Evolutionary conservation across 306 rosid genomes (phyloP).

Genomic region (Rosa lucieae): DNA sequence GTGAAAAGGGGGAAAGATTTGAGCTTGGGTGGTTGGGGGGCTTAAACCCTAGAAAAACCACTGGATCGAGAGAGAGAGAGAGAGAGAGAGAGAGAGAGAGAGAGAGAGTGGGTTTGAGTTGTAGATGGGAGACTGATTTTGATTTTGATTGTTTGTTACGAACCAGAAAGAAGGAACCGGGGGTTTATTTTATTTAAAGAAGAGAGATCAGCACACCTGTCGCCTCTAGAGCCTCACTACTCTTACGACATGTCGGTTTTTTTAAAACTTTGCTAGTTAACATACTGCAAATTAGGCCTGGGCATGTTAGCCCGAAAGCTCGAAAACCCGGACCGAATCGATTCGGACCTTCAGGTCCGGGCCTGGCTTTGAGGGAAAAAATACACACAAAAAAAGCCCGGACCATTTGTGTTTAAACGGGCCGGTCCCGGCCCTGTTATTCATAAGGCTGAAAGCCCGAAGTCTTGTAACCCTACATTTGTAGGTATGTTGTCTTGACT

Average conservation of each 20-base stretch:
- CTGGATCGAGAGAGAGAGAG: slow-evolving; percentile 10
- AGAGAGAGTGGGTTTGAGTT: not conserved
- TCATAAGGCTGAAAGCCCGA: no score
- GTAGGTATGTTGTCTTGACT: no score
- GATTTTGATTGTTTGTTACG: not conserved
- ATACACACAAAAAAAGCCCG: no score
- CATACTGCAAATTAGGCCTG: no score
- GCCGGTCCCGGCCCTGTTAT: no score
- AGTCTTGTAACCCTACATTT: no score
- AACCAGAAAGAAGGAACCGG: not conserved
- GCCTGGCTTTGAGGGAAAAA: no score
- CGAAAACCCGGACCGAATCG: no score
- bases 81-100: not conserved
- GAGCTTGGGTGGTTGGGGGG: not conserved
- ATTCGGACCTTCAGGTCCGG: no score
- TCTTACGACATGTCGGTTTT: not conserved
- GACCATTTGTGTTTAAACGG: no score
- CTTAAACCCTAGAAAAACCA: slow-evolving; percentile 34
- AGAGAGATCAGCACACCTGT: slow-evolving; percentile 18
- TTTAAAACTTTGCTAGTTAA: no score
- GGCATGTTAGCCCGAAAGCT: no score
- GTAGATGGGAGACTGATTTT: not conserved
- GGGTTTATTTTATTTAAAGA: not conserved
- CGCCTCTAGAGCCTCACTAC: not conserved
- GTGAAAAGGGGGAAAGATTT: not conserved